A percentile compares a stretch with the other conserved stretches of the same genome.
phyloP scores from a whole-genome alignment of 106 monocot species.

The Allium sativum region DNA sequence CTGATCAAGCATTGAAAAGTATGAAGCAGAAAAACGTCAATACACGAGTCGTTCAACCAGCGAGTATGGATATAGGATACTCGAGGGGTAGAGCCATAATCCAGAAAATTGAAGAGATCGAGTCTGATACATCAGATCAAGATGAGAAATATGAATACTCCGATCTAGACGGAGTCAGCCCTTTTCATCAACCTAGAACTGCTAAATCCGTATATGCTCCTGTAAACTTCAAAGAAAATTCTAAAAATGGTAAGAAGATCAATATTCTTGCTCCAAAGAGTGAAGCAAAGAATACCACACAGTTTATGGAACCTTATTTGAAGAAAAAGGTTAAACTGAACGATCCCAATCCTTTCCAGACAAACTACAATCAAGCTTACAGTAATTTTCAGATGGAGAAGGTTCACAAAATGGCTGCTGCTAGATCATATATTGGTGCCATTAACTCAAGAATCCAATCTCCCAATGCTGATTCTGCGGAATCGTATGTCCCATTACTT shows the following conservation, averaged over 20 bases:
- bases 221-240: conserved; percentile 24
- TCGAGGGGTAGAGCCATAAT: conserved; percentile 1
- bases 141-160: conserved; percentile 15
- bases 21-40: conserved; percentile 18
- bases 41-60: conserved; percentile 2
- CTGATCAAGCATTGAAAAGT: conserved; percentile 15
- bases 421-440: neutral
- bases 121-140: conserved; percentile 72
- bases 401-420: neutral
- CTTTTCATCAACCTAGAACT: conserved; percentile 2
- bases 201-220: conserved; percentile 19
- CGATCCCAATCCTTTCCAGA: conserved; percentile 3
- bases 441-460: neutral
- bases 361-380: conserved; percentile 18
- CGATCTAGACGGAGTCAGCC: conserved; percentile 1
- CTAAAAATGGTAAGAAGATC: conserved; percentile 17
- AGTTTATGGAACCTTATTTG: conserved; percentile 6
- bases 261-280: neutral
- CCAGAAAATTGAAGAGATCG: conserved; percentile 45
- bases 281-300: too few relatives aligned
- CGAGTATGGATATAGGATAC: conserved; percentile 4
- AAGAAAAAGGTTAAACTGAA: conserved; percentile 26
- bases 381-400: conserved; percentile 15
- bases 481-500: conserved; percentile 12
- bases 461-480: neutral